A percentile compares a stretch with the other conserved stretches of the same genome.
Evolutionary conservation across 2,329 filamentous ascomycete species (phyloP).

Genomic region (Ascochyta viciae-villosae): DNA sequence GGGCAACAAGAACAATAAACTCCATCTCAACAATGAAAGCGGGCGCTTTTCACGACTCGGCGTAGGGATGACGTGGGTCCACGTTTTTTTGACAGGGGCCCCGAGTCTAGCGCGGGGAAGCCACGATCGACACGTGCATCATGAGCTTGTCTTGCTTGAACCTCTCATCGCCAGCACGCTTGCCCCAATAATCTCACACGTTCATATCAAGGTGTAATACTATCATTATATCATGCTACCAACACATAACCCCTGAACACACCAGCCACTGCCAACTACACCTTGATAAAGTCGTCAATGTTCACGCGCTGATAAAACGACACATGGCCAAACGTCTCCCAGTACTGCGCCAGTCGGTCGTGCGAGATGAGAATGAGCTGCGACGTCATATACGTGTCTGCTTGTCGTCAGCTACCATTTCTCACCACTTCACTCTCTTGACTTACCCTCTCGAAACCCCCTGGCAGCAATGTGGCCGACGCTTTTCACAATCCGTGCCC

Average conservation of each 20-base stretch:
- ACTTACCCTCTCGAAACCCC: slow-evolving; percentile 75
- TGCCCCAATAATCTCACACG: too few relatives aligned
- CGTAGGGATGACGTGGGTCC: slow-evolving; percentile 15
- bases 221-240: too few relatives aligned
- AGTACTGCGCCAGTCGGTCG: slow-evolving; percentile 82
- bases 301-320: slow-evolving; percentile 58
- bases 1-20: too few relatives aligned
- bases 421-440: slow-evolving; percentile 5
- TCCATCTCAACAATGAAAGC: background rate
- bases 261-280: slow-evolving; percentile 5
- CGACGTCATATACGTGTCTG: slow-evolving; percentile 77
- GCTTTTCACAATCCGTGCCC: slow-evolving; percentile 75
- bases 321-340: slow-evolving; percentile 66
- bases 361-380: slow-evolving; percentile 80
- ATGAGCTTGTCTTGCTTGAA: slow-evolving; percentile 9
- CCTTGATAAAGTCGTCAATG: slow-evolving; percentile 47
- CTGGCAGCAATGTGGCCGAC: slow-evolving; percentile 78
- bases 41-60: background rate
- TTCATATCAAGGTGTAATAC: too few relatives aligned
- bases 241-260: too few relatives aligned
- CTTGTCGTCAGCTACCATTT: too few relatives aligned
- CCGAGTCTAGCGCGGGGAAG: slow-evolving; percentile 9
- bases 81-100: slow-evolving; percentile 14
- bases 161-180: background rate
- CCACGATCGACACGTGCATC: slow-evolving; percentile 12